phyloP scores from a whole-genome alignment of 179 eudicot species.

The Beta macrorhiza region DNA sequence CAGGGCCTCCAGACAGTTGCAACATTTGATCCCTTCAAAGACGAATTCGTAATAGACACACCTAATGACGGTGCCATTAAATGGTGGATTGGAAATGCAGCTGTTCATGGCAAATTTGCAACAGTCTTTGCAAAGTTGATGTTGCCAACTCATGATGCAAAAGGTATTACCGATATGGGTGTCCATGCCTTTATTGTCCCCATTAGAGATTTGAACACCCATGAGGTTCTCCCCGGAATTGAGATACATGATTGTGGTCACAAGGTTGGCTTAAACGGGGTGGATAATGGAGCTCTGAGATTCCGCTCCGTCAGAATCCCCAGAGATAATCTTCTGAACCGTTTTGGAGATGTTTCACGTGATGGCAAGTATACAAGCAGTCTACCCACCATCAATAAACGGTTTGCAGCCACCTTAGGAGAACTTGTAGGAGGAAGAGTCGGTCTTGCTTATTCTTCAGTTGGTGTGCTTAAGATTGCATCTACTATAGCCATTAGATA shows the following conservation, averaged over 20 bases:
- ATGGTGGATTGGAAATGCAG: slow-evolving; percentile 99
- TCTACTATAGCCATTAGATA: slow-evolving; percentile 76
- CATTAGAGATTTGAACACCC: slow-evolving; percentile 77
- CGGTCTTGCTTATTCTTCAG: slow-evolving; percentile 87
- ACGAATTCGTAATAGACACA: slow-evolving; percentile 79
- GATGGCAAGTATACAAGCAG: slow-evolving; percentile 87
- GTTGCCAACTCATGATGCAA: slow-evolving; percentile 68
- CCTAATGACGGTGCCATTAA: slow-evolving; percentile 93
- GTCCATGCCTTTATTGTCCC: slow-evolving; percentile 96
- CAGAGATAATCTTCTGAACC: slow-evolving; percentile 83
- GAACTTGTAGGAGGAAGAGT: slow-evolving; percentile 98
- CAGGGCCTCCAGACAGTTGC: slow-evolving; percentile 90
- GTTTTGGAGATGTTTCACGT: slow-evolving; percentile 87
- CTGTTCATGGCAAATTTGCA: slow-evolving; percentile 90
- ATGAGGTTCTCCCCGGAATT: slow-evolving; percentile 72
- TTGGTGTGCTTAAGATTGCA: slow-evolving; percentile 75
- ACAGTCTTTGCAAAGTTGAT: slow-evolving; percentile 84
- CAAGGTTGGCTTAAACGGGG: slow-evolving; percentile 92
- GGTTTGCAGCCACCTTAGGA: slow-evolving; percentile 92
- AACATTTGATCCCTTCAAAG: slow-evolving; percentile 72
- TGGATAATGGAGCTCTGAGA: slow-evolving; percentile 87
- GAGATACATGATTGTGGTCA: slow-evolving; percentile 97
- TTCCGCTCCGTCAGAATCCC: slow-evolving; percentile 88
- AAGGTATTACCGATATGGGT: slow-evolving; percentile 83
- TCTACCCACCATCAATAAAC: slow-evolving; percentile 72